phyloP scores from a whole-genome alignment of 495 filamentous ascomycete genomes.

The Penicillium fimorum region DNA sequence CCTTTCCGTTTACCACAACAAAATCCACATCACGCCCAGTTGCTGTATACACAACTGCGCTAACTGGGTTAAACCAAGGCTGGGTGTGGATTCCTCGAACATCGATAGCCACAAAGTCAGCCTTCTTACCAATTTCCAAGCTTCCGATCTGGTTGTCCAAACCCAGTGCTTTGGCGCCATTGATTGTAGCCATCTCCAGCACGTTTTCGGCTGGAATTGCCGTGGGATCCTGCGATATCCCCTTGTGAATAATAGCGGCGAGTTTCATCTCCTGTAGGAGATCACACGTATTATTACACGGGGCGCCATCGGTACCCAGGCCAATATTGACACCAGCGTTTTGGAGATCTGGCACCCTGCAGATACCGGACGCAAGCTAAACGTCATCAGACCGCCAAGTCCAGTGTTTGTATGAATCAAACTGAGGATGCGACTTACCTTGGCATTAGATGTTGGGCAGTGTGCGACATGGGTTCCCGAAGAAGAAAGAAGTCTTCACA shows the following conservation, averaged over 20 bases:
- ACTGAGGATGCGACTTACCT: background rate
- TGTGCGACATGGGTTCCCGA: slow-evolving; percentile 49
- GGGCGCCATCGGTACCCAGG: slow-evolving; percentile 50
- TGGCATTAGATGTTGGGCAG: slow-evolving; percentile 51
- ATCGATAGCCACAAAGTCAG: slow-evolving; percentile 52
- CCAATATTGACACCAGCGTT: slow-evolving; percentile 39
- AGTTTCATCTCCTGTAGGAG: slow-evolving; percentile 53
- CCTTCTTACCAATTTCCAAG: slow-evolving; percentile 54
- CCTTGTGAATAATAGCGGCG: slow-evolving; percentile 51
- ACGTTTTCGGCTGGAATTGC: slow-evolving; percentile 46
- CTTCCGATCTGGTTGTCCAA: slow-evolving; percentile 46
- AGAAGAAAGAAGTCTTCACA: slow-evolving; percentile 24
- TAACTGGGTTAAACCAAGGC: slow-evolving; percentile 43
- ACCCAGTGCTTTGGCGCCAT: slow-evolving; percentile 52
- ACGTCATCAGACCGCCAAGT: background rate
- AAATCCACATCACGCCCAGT: slow-evolving; percentile 50
- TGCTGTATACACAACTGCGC: slow-evolving; percentile 48
- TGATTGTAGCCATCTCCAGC: slow-evolving; percentile 55
- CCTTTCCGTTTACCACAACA: slow-evolving; percentile 47
- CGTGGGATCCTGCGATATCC: slow-evolving; percentile 44
- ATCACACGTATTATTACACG: slow-evolving; percentile 52
- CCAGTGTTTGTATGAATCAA: background rate
- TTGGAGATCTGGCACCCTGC: slow-evolving; percentile 43
- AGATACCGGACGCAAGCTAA: slow-evolving; percentile 48
- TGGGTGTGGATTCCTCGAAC: slow-evolving; percentile 33